Evolutionary conservation across 75 land plant species (phyloP).

Genomic region (Pinus albicaulis): DNA sequence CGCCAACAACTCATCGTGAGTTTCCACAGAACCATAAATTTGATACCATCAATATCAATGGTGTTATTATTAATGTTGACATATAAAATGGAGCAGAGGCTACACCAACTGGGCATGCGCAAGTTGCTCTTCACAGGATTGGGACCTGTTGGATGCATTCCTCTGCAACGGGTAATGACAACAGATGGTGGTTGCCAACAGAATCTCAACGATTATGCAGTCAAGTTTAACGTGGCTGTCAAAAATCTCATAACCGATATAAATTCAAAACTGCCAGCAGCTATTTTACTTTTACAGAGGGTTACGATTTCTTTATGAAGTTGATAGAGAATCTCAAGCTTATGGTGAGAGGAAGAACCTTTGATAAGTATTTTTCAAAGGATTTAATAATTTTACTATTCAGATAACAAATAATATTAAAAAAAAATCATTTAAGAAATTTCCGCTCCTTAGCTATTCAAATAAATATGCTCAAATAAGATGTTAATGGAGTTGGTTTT

Average conservation of each 20-base stretch:
- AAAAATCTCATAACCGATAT: slow-evolving; percentile 28
- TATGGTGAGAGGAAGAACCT: slow-evolving; percentile 39
- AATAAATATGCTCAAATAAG: neutral
- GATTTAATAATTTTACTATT: no score
- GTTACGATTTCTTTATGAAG: slow-evolving; percentile 57
- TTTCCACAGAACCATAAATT: no score
- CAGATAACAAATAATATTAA: no score
- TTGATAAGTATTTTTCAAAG: no score
- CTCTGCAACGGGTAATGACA: slow-evolving; percentile 59
- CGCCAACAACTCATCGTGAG: slow-evolving; percentile 41
- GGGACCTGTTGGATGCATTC: slow-evolving; percentile 96
- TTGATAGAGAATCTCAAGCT: slow-evolving; percentile 42
- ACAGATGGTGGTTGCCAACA: slow-evolving; percentile 59
- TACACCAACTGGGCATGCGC: slow-evolving; percentile 67
- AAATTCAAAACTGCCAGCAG: slow-evolving; percentile 47
- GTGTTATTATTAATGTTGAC: no score
- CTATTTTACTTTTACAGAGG: slow-evolving; percentile 58
- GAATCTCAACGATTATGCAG: slow-evolving; percentile 57
- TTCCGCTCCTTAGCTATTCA: neutral
- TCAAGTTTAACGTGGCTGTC: slow-evolving; percentile 48
- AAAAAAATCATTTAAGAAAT: no score
- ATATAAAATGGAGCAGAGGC: slow-evolving; percentile 19
- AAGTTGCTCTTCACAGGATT: slow-evolving; percentile 60
- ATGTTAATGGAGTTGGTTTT: neutral
- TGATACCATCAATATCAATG: no score